A percentile compares a stretch with the other conserved stretches of the same genome.
Evolutionary conservation across 768 basidiomycete species (phyloP).

Genomic region (Grammothele lineata): DNA sequence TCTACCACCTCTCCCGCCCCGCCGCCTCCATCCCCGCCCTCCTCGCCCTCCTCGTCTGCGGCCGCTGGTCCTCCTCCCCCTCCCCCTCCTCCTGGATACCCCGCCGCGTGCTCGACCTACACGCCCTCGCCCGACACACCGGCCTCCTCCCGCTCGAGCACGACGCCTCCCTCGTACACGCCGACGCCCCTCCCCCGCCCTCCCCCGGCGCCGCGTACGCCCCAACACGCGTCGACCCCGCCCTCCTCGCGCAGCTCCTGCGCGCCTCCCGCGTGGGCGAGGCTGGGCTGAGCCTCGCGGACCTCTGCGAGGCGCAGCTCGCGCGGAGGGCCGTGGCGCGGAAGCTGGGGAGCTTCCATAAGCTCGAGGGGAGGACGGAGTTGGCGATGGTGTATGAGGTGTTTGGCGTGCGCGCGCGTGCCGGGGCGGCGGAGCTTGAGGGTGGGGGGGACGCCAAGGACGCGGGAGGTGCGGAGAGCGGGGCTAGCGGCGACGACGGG

Average conservation of each 20-base stretch:
- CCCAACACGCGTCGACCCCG: slow-evolving; percentile 34
- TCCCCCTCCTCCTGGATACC: no score
- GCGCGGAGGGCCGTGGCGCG: slow-evolving; percentile 31
- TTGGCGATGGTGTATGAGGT: slow-evolving; percentile 39
- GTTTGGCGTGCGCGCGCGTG: slow-evolving; percentile 24
- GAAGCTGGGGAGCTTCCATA: slow-evolving; percentile 40
- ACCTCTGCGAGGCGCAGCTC: slow-evolving; percentile 49
- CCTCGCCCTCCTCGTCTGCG: slow-evolving; percentile 13
- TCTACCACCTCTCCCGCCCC: slow-evolving; percentile 21
- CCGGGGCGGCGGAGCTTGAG: neutral
- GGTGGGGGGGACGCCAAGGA: no score
- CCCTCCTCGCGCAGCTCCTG: slow-evolving; percentile 32
- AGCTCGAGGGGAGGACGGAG: slow-evolving; percentile 53
- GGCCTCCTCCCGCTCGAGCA: slow-evolving; percentile 52
- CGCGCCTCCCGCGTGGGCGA: slow-evolving; percentile 26
- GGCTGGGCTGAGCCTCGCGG: slow-evolving; percentile 28
- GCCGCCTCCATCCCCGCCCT: slow-evolving; percentile 20
- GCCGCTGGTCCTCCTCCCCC: slow-evolving; percentile 3
- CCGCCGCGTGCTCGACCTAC: slow-evolving; percentile 44
- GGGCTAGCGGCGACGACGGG: no score
- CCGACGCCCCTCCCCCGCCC: no score
- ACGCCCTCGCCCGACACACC: slow-evolving; percentile 50
- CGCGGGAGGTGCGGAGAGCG: no score
- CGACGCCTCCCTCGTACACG: slow-evolving; percentile 60
- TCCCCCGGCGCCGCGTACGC: slow-evolving; percentile 33